Evolutionary conservation across 805 yeast genomes (phyloP).

Genomic region (Isabelozyma heimii): DNA sequence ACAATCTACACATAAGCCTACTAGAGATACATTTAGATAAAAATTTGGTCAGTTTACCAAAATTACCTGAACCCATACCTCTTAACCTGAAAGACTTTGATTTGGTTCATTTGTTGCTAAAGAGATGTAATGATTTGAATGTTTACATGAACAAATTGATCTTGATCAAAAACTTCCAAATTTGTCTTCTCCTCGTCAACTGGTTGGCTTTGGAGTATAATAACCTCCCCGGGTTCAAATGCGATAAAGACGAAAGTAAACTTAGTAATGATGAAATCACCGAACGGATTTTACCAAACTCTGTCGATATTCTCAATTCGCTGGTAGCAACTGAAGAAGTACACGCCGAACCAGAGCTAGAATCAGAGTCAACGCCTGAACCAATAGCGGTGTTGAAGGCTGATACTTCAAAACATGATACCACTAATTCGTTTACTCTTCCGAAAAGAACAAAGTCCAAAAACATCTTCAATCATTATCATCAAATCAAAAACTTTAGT

Average conservation of each 20-base stretch:
- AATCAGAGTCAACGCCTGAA: neutral
- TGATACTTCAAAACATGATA: neutral
- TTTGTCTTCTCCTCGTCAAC: slow-evolving; percentile 20
- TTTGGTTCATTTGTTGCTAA: slow-evolving; percentile 9
- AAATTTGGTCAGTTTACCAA: slow-evolving; percentile 26
- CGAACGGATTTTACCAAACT: slow-evolving; percentile 9
- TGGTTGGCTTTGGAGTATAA: slow-evolving; percentile 24
- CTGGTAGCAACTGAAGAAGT: neutral
- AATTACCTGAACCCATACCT: slow-evolving; percentile 48
- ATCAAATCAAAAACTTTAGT: slow-evolving; percentile 12
- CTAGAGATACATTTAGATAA: slow-evolving; percentile 13
- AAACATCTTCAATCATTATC: slow-evolving; percentile 32
- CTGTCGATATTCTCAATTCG: slow-evolving; percentile 3
- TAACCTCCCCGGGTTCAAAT: slow-evolving; percentile 31
- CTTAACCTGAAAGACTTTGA: slow-evolving; percentile 14
- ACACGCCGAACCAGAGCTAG: neutral
- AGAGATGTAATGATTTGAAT: slow-evolving; percentile 40
- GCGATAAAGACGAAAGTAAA: slow-evolving; percentile 7
- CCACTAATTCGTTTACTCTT: slow-evolving; percentile 2
- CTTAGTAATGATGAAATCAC: slow-evolving; percentile 19
- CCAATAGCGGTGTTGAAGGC: neutral
- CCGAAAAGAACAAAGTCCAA: slow-evolving; percentile 23
- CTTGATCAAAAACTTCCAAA: slow-evolving; percentile 25
- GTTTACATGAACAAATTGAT: slow-evolving; percentile 35
- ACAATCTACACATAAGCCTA: slow-evolving; percentile 40